Conservation (phyloP, 306 rosid species). For the Purshia tridentata region DNA sequence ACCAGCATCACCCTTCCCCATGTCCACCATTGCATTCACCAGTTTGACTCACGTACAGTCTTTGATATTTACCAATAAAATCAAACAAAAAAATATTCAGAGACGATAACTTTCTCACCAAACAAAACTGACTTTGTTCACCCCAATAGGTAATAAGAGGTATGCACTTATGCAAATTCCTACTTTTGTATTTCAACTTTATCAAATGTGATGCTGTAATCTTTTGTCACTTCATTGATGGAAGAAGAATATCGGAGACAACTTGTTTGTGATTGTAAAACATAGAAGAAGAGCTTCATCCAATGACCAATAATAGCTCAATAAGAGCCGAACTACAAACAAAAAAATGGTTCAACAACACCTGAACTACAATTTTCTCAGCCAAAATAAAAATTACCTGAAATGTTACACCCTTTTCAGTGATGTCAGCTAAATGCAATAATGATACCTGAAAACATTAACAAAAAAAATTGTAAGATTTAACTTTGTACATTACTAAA, state of each 20-base stretch:
- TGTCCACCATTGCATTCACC: not conserved
- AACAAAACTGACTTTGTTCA: not conserved
- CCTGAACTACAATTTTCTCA: not conserved
- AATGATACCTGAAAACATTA: conserved; percentile 70
- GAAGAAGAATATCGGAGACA: not conserved
- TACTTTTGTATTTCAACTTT: not conserved
- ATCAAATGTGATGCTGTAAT: not conserved
- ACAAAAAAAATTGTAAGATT: conserved; percentile 26
- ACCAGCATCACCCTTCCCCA: not conserved
- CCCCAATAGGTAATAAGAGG: not conserved
- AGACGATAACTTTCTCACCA: not conserved
- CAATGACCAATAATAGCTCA: not conserved
- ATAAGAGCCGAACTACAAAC: not conserved
- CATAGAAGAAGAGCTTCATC: not conserved
- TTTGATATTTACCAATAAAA: not conserved
- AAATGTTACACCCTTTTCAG: conserved; percentile 95
- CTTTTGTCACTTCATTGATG: not conserved
- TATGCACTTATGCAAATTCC: not conserved
- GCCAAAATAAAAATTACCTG: conserved; percentile 54
- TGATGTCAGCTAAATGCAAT: conserved; percentile 95
- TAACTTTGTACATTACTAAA: not conserved
- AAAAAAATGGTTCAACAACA: conserved; percentile 16
- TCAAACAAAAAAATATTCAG: not conserved
- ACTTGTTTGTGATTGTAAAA: not conserved
- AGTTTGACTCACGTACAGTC: not conserved